Base-by-base conservation (phyloP, 306 rosid species). In the Prunus armeniaca region DNA sequence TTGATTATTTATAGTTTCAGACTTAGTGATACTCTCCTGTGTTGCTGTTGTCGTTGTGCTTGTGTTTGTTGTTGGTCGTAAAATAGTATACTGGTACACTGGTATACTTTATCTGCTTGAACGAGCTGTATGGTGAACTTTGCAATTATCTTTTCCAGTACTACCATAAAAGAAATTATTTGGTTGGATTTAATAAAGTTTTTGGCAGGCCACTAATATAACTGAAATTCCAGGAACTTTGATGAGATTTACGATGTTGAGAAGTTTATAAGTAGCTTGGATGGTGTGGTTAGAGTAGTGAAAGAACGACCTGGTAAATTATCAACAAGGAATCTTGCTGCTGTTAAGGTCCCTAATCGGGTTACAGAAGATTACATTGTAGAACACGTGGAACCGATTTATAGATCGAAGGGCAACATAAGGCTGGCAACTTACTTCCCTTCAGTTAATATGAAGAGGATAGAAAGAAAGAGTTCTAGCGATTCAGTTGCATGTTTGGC, bases 381-480 rank as follows among this genome's bases (percentile, higher is more conserved):
- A n/a, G 85, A 75, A 84, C 97, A 91, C 9, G 92, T 92, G 41
- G 93, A 87, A 78, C 94, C 97, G 20, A 77, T 92, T 72, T 92
- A 89, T 74, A 88, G 85, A 73, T 81, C 78, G 13, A 92, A 85
- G 80, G 95, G 97, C 63, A 96, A 72, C 56, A 79, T 96, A 74
- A 87, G 96, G 84, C 90, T 96, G 66, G 99, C 96, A 41, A 96
- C 99, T 60, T 92, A 85, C 87, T 95, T 96, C 52, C 95, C 99
- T 71, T 89, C 99, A 9, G 88, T 96, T 72, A 96, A 92, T 69
- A 91, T 92, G 98, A 88, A 88, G 80, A 92, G 92, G 85, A 70
- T 86, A 14, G 86, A 82, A 38, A 79, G 83, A 64, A 80, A 69
- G 67, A 86, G 89, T 25, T 87, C 85, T 32, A 65, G 89, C 2